Evolutionary conservation across 2,329 filamentous ascomycete species (phyloP), one percentile per base, ranked within the genome.

Genomic region (Tolypocladium album): DNA sequence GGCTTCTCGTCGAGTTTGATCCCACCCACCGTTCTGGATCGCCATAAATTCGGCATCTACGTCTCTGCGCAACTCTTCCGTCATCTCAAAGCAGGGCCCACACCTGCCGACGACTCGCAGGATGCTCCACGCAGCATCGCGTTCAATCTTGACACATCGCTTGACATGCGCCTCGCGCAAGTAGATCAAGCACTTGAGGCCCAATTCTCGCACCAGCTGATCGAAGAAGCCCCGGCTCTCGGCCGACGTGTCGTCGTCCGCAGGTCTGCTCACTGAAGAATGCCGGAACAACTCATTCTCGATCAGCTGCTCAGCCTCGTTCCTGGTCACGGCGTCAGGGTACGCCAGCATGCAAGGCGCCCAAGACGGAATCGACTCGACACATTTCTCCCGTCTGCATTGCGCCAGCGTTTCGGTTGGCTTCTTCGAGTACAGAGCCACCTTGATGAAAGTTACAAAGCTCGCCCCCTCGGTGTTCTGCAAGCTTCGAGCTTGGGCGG

Each of bases 331-430:
- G 6, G 69, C 61, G 56, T 83, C 79, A 31, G 73, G 74, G 63
- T 78, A 80, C 9, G 74, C 76, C 39, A 85, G 69, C 31, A 85
- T 67, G 31, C 73, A 72, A 1, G 83, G 82, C 5, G 72, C 78
- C 82, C 82, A 85, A n/a, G 69, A 64, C 0, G 78, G 74, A 4
- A 75, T 66, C 4, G 66, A 64, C 11, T 64, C 61, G 12, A 73
- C 59, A 40, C 65, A 66, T 45, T 60, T 66, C 1, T 58, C 43
- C 22, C 66, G 66, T 36, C 73, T 59, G 15, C 59, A 47, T 7
- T 45, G 57, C 3, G 59, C 62, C 42, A 68, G 66, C 20, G 63
- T 67, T 34, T 68, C 64, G 2, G 71, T 69, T 17, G 67, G 66
- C 43, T 67, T 68, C 45, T 68, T 68, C 20, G 69, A 69, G 47